Percentiles rank a stretch among this genome's conserved stretches.
phyloP scores from a whole-genome alignment of 2,329 filamentous ascomycete genomes.

The Hypoxylon sp. region DNA sequence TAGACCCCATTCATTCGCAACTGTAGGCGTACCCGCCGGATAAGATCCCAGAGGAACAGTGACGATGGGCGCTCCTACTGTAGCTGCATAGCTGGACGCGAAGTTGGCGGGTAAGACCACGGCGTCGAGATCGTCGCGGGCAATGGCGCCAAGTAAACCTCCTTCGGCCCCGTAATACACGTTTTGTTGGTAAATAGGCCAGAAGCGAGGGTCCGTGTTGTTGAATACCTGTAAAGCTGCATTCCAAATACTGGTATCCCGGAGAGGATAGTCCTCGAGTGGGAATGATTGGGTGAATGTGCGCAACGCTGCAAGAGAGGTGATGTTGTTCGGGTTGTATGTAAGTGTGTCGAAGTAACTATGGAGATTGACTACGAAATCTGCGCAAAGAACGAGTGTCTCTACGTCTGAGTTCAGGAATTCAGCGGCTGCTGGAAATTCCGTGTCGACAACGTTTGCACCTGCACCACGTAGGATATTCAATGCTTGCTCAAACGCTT shows the following conservation, averaged over 20 bases:
- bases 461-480: constrained; percentile 66
- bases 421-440: constrained; percentile 61
- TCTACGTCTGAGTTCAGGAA: background rate
- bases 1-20: constrained; percentile 61
- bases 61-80: constrained; percentile 71
- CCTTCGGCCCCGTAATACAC: constrained; percentile 68
- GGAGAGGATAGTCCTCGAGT: constrained; percentile 70
- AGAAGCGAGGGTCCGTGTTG: constrained; percentile 66
- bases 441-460: constrained; percentile 70
- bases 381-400: constrained; percentile 64
- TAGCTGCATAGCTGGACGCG: constrained; percentile 63
- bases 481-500: constrained; percentile 69
- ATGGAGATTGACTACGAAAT: constrained; percentile 70
- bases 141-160: constrained; percentile 71
- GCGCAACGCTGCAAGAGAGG: constrained; percentile 63
- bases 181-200: constrained; percentile 61
- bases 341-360: constrained; percentile 69
- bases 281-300: constrained; percentile 67
- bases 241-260: constrained; percentile 72
- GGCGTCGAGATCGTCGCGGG: constrained; percentile 69
- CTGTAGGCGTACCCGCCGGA: constrained; percentile 61
- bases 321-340: constrained; percentile 69
- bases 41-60: constrained; percentile 72
- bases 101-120: constrained; percentile 70
- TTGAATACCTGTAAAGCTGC: constrained; percentile 65